phyloP scores from a whole-genome alignment of 2,329 filamentous ascomycete genomes.

The Pseudogymnoascus sp. region DNA sequence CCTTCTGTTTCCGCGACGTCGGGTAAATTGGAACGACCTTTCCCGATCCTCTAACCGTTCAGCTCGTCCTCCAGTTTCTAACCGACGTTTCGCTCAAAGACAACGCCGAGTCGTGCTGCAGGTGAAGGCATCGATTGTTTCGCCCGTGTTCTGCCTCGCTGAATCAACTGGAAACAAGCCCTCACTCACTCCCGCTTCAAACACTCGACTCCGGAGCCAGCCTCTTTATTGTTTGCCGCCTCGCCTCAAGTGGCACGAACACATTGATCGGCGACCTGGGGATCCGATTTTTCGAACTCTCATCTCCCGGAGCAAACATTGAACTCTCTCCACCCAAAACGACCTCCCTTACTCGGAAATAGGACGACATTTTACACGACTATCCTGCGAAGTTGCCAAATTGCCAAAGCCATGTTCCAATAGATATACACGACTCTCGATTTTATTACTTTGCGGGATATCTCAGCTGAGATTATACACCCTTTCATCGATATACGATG shows the following conservation, averaged over 20 bases:
- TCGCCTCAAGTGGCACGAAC: background rate
- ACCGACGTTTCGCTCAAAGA: background rate
- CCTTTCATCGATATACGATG: background rate
- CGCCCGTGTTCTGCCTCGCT: background rate
- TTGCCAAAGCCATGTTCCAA: constrained; percentile 1
- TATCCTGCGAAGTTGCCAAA: constrained; percentile 1
- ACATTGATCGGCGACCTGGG: background rate
- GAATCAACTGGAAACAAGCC: background rate
- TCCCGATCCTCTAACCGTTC: background rate
- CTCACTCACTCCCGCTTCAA: background rate
- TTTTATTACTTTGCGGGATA: background rate
- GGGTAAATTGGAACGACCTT: background rate
- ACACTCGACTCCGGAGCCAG: background rate
- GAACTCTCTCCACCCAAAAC: background rate
- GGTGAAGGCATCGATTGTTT: background rate
- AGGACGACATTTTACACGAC: background rate
- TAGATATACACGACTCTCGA: background rate
- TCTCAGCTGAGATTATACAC: background rate
- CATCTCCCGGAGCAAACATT: background rate
- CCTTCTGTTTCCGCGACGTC: background rate
- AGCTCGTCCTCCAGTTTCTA: background rate
- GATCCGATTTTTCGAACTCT: background rate
- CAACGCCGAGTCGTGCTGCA: background rate
- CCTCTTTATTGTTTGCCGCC: constrained; percentile 1
- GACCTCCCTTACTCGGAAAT: background rate